These are phyloP conservation scores for Geotrichum macrosporum DNA, from an alignment of 1,139 yeast species.

Conservation along the genomic window DNA sequence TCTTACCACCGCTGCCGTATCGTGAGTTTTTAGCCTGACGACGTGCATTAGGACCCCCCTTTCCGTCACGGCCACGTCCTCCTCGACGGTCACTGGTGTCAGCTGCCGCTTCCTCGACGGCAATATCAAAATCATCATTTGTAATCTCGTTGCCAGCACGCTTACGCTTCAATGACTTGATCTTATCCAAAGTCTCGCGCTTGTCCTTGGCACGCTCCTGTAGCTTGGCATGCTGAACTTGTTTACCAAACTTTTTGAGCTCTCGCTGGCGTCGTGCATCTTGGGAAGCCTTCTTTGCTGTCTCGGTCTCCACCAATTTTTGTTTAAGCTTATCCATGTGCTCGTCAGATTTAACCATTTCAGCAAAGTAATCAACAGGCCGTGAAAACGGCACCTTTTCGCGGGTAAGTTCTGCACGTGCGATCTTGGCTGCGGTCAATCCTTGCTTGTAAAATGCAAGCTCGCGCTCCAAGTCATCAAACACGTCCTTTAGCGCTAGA, in stretches of 20 bases:
- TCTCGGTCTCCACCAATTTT: slow-evolving; percentile 79
- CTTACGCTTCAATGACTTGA: slow-evolving; percentile 82
- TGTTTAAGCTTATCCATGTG: slow-evolving; percentile 93
- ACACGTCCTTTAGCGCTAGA: slow-evolving; percentile 75
- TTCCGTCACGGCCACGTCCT: slow-evolving; percentile 39
- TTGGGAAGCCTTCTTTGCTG: slow-evolving; percentile 85
- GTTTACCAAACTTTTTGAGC: slow-evolving; percentile 95
- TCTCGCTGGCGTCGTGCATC: slow-evolving; percentile 94
- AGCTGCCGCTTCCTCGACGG: slow-evolving; percentile 84
- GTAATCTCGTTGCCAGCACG: slow-evolving; percentile 72
- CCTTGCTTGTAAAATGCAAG: slow-evolving; percentile 88
- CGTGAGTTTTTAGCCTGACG: slow-evolving; percentile 65
- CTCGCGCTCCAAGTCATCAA: slow-evolving; percentile 90
- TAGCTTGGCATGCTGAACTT: slow-evolving; percentile 88
- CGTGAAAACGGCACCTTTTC: slow-evolving; percentile 83
- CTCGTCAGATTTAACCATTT: slow-evolving; percentile 96
- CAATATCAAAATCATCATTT: slow-evolving; percentile 52
- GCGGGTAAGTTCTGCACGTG: slow-evolving; percentile 58
- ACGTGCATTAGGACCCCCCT: slow-evolving; percentile 62
- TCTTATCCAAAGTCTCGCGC: slow-evolving; percentile 84
- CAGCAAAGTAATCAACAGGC: slow-evolving; percentile 95
- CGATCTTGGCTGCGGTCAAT: slow-evolving; percentile 72
- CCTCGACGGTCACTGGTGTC: slow-evolving; percentile 40
- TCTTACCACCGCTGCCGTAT: slow-evolving; percentile 70
- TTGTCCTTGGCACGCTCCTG: slow-evolving; percentile 94